phyloP scores from a whole-genome alignment of 2,329 filamentous ascomycete species.

The Lecanicillium sp. region DNA sequence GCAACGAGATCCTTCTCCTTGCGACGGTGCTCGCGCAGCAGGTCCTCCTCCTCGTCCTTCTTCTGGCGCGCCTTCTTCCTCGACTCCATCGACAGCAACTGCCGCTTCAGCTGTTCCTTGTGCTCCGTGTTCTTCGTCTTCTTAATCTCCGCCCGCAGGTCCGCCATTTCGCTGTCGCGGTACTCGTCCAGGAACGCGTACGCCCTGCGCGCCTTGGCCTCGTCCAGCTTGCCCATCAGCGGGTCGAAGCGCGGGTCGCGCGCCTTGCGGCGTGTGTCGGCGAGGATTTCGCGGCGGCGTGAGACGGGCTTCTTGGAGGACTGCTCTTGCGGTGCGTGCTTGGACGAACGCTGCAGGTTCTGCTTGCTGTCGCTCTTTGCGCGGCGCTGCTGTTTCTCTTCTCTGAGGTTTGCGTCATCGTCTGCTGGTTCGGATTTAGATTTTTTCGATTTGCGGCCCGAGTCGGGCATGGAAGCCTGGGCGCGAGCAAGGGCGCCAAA shows the following conservation, averaged over 20 bases:
- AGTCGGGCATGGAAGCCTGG: constrained; percentile 55
- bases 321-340: constrained; percentile 81
- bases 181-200: constrained; percentile 89
- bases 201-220: constrained; percentile 55
- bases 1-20: constrained; percentile 78
- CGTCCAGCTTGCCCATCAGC: constrained; percentile 43
- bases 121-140: constrained; percentile 54
- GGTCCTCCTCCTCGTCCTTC: constrained; percentile 60
- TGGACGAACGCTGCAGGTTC: constrained; percentile 44
- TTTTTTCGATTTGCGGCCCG: constrained; percentile 20
- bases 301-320: constrained; percentile 79
- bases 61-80: constrained; percentile 62
- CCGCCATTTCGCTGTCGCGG: constrained; percentile 71
- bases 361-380: constrained; percentile 7
- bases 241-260: constrained; percentile 89
- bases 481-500: constrained; percentile 89
- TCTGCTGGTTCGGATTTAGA: constrained; percentile 20
- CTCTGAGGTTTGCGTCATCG: constrained; percentile 25
- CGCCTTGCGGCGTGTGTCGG: constrained; percentile 45
- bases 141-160: constrained; percentile 61
- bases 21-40: constrained; percentile 69
- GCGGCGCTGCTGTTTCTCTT: constrained; percentile 14
- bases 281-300: constrained; percentile 67
- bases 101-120: constrained; percentile 64
- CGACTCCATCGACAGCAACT: constrained; percentile 72